Conservation (phyloP, 2,329 filamentous ascomycete species). For the Drechslerella dactyloides region DNA sequence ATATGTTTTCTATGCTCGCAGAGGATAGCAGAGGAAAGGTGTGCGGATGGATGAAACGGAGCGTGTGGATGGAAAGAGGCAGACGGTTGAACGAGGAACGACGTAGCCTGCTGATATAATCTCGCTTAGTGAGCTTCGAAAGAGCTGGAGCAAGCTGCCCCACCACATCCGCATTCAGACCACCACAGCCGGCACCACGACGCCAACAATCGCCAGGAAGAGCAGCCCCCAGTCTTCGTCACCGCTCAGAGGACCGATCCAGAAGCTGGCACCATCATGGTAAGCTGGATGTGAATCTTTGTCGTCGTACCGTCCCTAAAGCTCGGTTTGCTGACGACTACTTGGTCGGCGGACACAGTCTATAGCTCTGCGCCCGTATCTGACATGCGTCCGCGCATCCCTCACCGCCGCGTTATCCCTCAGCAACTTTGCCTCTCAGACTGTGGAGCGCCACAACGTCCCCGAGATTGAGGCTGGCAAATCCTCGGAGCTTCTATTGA, state of each 20-base stretch:
- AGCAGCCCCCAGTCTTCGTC: not conserved
- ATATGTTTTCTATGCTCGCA: not conserved
- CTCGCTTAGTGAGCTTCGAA: slow-evolving; percentile 1
- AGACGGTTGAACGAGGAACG: not conserved
- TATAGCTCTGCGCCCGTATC: slow-evolving; percentile 94
- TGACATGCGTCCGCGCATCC: slow-evolving; percentile 92
- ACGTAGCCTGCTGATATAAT: not conserved
- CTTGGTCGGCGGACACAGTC: slow-evolving; percentile 65
- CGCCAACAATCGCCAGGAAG: slow-evolving; percentile 1
- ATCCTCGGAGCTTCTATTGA: slow-evolving; percentile 91
- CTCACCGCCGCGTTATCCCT: slow-evolving; percentile 91
- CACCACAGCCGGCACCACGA: not conserved
- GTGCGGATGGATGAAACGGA: slow-evolving; percentile 9
- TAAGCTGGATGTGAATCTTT: slow-evolving; percentile 1
- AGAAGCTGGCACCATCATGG: slow-evolving; percentile 19
- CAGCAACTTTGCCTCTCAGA: slow-evolving; percentile 97
- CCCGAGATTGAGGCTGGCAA: slow-evolving; percentile 93
- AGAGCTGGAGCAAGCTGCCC: not conserved
- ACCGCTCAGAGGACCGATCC: not conserved
- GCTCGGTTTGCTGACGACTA: not conserved
- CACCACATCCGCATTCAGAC: slow-evolving; percentile 2
- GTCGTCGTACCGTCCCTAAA: not conserved
- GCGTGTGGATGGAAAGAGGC: not conserved
- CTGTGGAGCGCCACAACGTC: slow-evolving; percentile 95
- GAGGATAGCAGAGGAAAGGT: not conserved